These are phyloP conservation scores for Aphanomyces euteiches DNA, from an alignment of 352 stramenopile species.

Conservation along the genomic window DNA sequence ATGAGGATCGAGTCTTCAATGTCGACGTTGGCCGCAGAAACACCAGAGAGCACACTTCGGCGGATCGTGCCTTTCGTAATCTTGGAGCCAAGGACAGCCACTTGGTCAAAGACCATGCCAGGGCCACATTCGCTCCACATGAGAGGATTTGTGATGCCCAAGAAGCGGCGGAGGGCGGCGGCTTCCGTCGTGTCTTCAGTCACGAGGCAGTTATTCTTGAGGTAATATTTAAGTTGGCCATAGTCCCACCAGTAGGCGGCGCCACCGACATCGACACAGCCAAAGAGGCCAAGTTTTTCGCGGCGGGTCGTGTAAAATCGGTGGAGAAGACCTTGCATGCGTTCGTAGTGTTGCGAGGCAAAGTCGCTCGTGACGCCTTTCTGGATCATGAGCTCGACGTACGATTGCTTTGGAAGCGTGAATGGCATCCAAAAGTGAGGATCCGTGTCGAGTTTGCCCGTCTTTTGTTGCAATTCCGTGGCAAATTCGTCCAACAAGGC, in stretches of 20 bases:
- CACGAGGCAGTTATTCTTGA: constrained; percentile 95
- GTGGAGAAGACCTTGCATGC: constrained; percentile 90
- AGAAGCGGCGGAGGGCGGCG: constrained; percentile 70
- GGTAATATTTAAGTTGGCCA: constrained; percentile 97
- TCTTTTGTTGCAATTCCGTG: constrained; percentile 85
- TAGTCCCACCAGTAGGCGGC: constrained; percentile 99
- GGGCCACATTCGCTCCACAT: constrained; percentile 73
- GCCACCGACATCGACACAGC: constrained; percentile 95
- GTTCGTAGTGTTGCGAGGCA: constrained; percentile 83
- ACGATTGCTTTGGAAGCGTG: constrained; percentile 89
- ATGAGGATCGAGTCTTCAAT: constrained; percentile 96
- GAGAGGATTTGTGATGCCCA: constrained; percentile 71
- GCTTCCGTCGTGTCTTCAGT: constrained; percentile 79
- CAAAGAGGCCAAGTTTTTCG: constrained; percentile 89
- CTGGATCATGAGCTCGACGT: constrained; percentile 93
- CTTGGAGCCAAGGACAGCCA: constrained; percentile 78
- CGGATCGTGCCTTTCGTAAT: constrained; percentile 63
- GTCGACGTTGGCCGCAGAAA: constrained; percentile 86
- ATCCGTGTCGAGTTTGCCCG: constrained; percentile 95
- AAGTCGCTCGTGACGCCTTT: constrained; percentile 83
- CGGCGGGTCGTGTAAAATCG: constrained; percentile 68
- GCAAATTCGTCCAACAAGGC: constrained; percentile 92
- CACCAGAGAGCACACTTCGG: constrained; percentile 86
- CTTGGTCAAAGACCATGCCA: constrained; percentile 50
- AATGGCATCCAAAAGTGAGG: constrained; percentile 99